These are phyloP conservation scores for Buxus sempervirens DNA, from an alignment of 164 flowering plant genomes.

Conservation along the genomic window DNA sequence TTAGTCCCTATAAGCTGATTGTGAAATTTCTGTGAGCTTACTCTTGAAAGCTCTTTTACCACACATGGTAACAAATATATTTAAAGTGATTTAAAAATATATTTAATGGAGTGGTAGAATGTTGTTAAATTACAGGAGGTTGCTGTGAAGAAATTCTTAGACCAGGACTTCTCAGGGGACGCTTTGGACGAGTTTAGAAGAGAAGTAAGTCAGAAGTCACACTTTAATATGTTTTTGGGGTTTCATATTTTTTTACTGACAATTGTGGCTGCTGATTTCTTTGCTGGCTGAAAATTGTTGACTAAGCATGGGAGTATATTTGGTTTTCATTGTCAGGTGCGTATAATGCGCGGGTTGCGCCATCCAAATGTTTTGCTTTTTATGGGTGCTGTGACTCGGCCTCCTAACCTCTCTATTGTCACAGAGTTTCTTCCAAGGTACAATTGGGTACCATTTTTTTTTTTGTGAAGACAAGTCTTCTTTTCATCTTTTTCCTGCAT, in stretches of 20 bases:
- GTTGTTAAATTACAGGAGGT: slow-evolving; percentile 64
- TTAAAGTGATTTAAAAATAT: not conserved
- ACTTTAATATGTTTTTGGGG: not conserved
- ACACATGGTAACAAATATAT: not conserved
- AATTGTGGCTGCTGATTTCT: not conserved
- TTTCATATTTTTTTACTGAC: no score
- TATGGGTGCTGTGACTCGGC: slow-evolving; percentile 99
- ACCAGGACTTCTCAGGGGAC: slow-evolving; percentile 97
- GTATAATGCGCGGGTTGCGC: slow-evolving; percentile 91
- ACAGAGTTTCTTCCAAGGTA: slow-evolving; percentile 98
- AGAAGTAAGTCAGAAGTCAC: slow-evolving; percentile 58
- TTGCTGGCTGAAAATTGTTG: not conserved
- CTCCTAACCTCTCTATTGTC: slow-evolving; percentile 94
- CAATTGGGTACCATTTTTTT: slow-evolving; percentile 2
- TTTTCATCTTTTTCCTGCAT: no score
- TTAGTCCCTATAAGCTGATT: not conserved
- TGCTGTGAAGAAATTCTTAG: slow-evolving; percentile 95
- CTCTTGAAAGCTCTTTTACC: not conserved
- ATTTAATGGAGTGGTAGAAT: slow-evolving; percentile 6
- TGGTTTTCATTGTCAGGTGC: slow-evolving; percentile 46
- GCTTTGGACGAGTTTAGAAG: slow-evolving; percentile 92
- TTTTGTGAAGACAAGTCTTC: no score
- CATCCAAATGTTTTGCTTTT: slow-evolving; percentile 98
- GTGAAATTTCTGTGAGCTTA: no score
- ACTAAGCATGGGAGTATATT: not conserved